Percentiles rank a stretch among this genome's conserved stretches.
phyloP scores from a whole-genome alignment of 495 filamentous ascomycete genomes.

The Talaromyces proteolyticus region DNA sequence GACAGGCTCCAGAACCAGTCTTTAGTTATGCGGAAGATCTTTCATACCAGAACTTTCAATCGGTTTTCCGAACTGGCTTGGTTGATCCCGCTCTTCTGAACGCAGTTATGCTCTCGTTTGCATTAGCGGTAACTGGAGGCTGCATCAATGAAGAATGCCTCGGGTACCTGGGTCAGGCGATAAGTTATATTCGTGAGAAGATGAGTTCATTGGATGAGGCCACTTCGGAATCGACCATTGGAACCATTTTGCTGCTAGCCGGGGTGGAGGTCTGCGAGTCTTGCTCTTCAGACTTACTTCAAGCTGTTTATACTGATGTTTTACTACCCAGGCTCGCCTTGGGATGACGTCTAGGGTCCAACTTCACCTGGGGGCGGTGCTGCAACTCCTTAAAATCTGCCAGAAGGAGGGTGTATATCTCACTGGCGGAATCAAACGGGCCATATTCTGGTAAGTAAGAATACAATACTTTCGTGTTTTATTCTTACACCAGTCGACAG shows the following conservation, averaged over 20 bases:
- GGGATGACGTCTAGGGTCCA: constrained; percentile 22
- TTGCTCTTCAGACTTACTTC: constrained; percentile 6
- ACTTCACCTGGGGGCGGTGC: constrained; percentile 29
- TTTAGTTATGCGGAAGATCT: constrained; percentile 28
- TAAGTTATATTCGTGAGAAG: constrained; percentile 24
- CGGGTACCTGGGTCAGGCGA: constrained; percentile 21
- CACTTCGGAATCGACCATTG: constrained; percentile 27
- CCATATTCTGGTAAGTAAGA: constrained; percentile 30
- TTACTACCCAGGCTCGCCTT: constrained; percentile 20
- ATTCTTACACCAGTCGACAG: constrained; percentile 11
- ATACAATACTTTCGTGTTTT: not conserved
- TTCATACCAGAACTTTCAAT: constrained; percentile 25
- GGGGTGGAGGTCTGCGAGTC: constrained; percentile 24
- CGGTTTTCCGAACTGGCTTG: constrained; percentile 21
- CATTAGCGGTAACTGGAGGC: constrained; percentile 14
- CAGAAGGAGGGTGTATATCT: constrained; percentile 18
- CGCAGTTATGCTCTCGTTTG: constrained; percentile 29
- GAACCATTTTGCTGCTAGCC: constrained; percentile 31
- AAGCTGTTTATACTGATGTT: not conserved
- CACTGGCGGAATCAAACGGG: constrained; percentile 29
- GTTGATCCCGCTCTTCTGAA: constrained; percentile 27
- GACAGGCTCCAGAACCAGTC: constrained; percentile 20
- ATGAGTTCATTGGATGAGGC: constrained; percentile 17
- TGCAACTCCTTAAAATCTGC: constrained; percentile 22
- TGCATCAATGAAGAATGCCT: constrained; percentile 21